Base-by-base conservation (phyloP, 2,329 filamentous ascomycete genomes). In the Massarina eburnea region DNA sequence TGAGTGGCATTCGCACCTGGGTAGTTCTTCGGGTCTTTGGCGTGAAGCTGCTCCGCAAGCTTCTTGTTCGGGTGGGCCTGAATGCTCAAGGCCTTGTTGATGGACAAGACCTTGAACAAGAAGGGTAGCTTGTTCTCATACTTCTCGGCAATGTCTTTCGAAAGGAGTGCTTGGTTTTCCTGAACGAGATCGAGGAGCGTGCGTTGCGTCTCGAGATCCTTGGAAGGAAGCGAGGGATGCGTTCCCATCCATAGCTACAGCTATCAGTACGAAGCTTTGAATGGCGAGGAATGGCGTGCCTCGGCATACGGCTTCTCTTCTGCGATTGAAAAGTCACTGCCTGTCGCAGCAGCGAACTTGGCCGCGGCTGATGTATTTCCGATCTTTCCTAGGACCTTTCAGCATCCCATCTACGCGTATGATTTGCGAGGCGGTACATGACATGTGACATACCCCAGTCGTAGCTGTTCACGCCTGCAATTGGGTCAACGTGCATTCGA, bases 61-160 rank as follows among this genome's bases (percentile, higher is more conserved):
- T 88, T 89, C 81, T 96, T 96, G 76, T 96, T 95, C 41, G 91
- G 91, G 60, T 99, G 94, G 19, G 94, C 94, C 72, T 99, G 94
- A 62, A 99, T 97, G 52, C 91, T 96, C 48, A 99, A 81, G 9
- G 94, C 94, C 72, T 97, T 99, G 73, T 86, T 84, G 75, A 97
- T 94, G 24, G 91, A 96, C 21, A 99, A 81, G 15, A 99, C 91
- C 74, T 99, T 99, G 85, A 99, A 95, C 45, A 99, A 81, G 71
- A 97, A 99, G 0, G 94, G 94, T 1, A 99, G 80, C 71, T 89
- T 95, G 58, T 83, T 77, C 49, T 83, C 85, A 69, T 91, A 97
- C 65, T 82, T 84, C 51, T 87, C 79, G 35, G 81, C 80, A 47
- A 97, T 82, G 12, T 88, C 80, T 1, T 78, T 70, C 1, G 89